Evolutionary conservation across 2,329 filamentous ascomycete species (phyloP), one percentile per base, ranked within the genome.

Genomic region (Rhynchosporium secalis): DNA sequence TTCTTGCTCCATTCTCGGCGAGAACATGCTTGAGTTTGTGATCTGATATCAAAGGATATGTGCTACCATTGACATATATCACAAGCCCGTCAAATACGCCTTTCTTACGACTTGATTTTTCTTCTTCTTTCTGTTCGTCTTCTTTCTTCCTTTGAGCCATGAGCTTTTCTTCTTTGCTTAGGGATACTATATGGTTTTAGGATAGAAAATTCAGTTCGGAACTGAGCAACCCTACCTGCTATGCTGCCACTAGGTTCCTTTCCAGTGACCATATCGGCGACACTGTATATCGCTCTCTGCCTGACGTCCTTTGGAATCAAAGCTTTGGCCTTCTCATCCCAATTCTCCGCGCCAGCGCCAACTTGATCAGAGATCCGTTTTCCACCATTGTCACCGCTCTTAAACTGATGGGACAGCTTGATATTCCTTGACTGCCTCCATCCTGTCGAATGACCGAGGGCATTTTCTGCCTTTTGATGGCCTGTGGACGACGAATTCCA

Each of bases 31-130:
- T 96, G 62, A 97, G 83, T 73, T 85, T 89, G 78, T 96, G 90
- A 75, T 97, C 93, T 13, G 91, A 96, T 65, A 96, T 83, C 29
- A 86, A 76, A 1, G 93, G 92, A 63, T 87, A 83, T 2, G 92
- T 96, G 68, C 90, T 93, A 64, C 92, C 92, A 75, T 96, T 96
- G 75, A 97, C 83, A 77, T 94, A 95, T 70, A 96, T 83, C 57
- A 85, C 87, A 28, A 92, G 81, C 15, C 86, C 85, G 49, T 83
- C 77, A 73, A 97, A 93, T 58, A 96, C 83, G 52, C 67, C 68
- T 56, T 62, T 71, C 26, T 62, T 60, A 38, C 61, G 68, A 62
- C 57, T 75, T 66, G 43, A 63, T 65, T 54, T 74, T 65, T 51
- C 69, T 58, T 66, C 73, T 60, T 78, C 77, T 75, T 79, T 83